Conservation (phyloP, 345 rosid genomes). For the Turnera subulata region DNA sequence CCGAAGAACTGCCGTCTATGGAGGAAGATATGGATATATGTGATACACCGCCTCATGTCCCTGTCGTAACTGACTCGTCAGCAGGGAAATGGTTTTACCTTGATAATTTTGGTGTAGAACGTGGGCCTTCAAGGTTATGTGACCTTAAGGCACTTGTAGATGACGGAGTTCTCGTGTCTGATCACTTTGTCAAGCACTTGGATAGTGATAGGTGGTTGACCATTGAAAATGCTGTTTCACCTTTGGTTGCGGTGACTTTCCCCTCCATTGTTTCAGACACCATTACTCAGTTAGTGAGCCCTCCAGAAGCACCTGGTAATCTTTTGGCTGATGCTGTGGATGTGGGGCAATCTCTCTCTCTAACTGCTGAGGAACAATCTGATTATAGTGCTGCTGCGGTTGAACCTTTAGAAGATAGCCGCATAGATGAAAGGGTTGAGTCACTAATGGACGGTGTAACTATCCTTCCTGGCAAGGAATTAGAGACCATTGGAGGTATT, state of each 20-base stretch:
- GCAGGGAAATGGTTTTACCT: constrained; percentile 95
- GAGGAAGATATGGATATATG: constrained; percentile 99
- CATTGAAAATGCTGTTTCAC: constrained; percentile 94
- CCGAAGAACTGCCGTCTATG: constrained; percentile 83
- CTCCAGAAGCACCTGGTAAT: constrained; percentile 99
- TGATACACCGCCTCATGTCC: constrained; percentile 88
- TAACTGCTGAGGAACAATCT: constrained; percentile 32
- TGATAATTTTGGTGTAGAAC: constrained; percentile 74
- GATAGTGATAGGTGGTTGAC: constrained; percentile 93
- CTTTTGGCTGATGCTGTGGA: constrained; percentile 58
- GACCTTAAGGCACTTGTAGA: constrained; percentile 80
- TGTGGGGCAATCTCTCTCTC: constrained; percentile 32
- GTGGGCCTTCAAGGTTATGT: constrained; percentile 76
- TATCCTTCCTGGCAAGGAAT: constrained; percentile 68
- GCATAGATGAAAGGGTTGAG: constrained; percentile 66
- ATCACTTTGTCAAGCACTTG: constrained; percentile 85
- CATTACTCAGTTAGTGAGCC: constrained; percentile 68
- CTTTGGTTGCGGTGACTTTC: constrained; percentile 48
- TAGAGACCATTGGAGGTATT: constrained; percentile 80
- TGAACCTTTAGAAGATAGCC: constrained; percentile 50
- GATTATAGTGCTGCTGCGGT: constrained; percentile 23
- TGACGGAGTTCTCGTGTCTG: constrained; percentile 73
- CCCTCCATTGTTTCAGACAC: constrained; percentile 61
- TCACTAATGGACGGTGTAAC: constrained; percentile 67
- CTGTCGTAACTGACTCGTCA: constrained; percentile 49